A percentile compares a stretch with the other conserved stretches of the same genome.
Evolutionary conservation across 2,329 filamentous ascomycete genomes (phyloP).

Genomic region (Colletotrichum simmondsii): DNA sequence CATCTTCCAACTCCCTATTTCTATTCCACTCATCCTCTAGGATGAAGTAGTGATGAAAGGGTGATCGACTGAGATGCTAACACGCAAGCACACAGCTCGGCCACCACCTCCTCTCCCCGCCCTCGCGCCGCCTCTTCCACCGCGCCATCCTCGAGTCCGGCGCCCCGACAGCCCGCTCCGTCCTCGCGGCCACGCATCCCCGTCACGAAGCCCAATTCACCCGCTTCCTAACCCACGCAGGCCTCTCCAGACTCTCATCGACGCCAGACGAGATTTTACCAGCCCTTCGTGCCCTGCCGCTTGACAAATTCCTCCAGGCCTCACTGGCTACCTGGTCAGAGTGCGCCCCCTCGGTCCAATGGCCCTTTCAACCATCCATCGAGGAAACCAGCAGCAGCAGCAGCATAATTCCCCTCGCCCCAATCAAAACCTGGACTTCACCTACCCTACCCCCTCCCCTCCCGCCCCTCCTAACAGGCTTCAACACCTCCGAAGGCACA

Average conservation of each 20-base stretch:
- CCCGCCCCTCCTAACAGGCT: slow-evolving; percentile 72
- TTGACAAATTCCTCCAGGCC: slow-evolving; percentile 51
- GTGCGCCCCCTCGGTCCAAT: slow-evolving; percentile 58
- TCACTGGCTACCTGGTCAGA: slow-evolving; percentile 55
- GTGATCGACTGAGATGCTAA: not conserved
- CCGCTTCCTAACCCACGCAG: slow-evolving; percentile 63
- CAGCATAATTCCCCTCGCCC: slow-evolving; percentile 63
- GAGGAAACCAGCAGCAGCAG: slow-evolving; percentile 57
- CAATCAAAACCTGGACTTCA: slow-evolving; percentile 68
- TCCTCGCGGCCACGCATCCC: slow-evolving; percentile 64
- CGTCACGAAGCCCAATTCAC: slow-evolving; percentile 66
- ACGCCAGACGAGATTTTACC: slow-evolving; percentile 58
- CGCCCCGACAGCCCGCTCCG: slow-evolving; percentile 64
- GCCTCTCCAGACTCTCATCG: slow-evolving; percentile 58
- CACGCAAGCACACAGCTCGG: slow-evolving; percentile 62
- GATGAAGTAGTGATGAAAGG: too few relatives aligned
- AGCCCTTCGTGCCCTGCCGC: slow-evolving; percentile 57
- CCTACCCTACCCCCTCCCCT: slow-evolving; percentile 64
- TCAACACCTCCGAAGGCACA: slow-evolving; percentile 76
- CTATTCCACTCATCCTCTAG: not conserved
- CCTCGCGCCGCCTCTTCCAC: slow-evolving; percentile 58
- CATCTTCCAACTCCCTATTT: slow-evolving; percentile 29
- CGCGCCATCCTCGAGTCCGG: slow-evolving; percentile 69
- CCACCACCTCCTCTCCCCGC: slow-evolving; percentile 69
- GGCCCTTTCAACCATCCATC: slow-evolving; percentile 78